A percentile compares a stretch with the other conserved stretches of the same genome.
These are phyloP conservation scores for Ogataea henricii DNA, from an alignment of 805 yeast species.

Conservation along the genomic window DNA sequence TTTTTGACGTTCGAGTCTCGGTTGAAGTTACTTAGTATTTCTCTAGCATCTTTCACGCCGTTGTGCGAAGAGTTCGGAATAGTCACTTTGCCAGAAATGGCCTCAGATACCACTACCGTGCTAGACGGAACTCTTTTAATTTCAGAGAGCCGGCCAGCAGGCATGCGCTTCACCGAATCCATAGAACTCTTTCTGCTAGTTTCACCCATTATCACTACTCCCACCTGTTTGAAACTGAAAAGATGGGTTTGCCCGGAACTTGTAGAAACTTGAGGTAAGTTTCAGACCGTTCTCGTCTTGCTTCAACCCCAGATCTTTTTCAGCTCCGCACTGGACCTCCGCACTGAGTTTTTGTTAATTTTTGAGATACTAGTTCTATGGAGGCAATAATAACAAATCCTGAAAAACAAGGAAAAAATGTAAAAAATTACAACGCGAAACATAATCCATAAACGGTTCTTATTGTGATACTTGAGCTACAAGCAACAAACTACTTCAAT, in stretches of 20 bases:
- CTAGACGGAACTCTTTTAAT: conserved; percentile 2
- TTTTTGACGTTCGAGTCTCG: conserved; percentile 8
- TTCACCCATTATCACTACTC: neutral
- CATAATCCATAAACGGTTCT: conserved; percentile 1
- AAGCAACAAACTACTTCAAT: neutral
- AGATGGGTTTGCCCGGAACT: neutral
- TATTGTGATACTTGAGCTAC: neutral
- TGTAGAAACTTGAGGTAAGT: neutral
- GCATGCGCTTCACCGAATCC: conserved; percentile 5
- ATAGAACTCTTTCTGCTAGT: conserved; percentile 5
- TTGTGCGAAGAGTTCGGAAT: neutral
- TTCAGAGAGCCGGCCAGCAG: neutral
- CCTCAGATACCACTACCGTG: conserved; percentile 5
- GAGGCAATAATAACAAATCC: neutral
- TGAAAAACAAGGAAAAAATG: neutral
- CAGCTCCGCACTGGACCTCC: neutral
- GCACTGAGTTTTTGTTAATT: neutral
- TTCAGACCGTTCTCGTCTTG: neutral
- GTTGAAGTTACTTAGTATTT: neutral
- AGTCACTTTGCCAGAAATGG: neutral
- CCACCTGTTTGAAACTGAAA: neutral
- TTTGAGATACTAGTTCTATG: neutral
- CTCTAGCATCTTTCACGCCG: conserved; percentile 2
- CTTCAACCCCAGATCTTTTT: neutral
- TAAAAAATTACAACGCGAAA: neutral